Conservation (phyloP, 176 grass and related monocot genomes). For the Carex parvula region DNA sequence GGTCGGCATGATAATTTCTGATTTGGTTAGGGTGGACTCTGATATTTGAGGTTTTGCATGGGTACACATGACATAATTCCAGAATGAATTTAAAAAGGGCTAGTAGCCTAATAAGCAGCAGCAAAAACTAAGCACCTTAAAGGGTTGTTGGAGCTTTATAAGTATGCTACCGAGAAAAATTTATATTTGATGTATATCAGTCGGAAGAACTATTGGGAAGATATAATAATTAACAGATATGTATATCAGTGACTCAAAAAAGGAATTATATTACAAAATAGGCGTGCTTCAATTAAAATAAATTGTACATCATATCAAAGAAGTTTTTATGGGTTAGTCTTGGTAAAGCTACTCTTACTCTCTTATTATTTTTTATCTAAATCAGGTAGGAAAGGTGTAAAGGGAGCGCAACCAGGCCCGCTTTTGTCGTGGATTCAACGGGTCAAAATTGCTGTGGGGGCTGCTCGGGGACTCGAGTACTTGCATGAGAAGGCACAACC, state of each 20-base stretch:
- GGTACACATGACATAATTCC: neutral
- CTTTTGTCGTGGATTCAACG: constrained; percentile 60
- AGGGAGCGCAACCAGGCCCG: constrained; percentile 68
- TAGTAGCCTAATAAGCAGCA: neutral
- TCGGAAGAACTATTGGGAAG: neutral
- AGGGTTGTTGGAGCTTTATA: neutral
- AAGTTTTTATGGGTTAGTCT: neutral
- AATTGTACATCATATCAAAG: neutral
- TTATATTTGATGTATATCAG: neutral
- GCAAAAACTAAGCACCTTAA: neutral
- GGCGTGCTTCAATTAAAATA: neutral
- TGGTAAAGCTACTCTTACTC: neutral
- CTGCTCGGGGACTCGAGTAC: constrained; percentile 62
- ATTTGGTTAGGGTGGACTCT: neutral
- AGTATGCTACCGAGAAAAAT: neutral
- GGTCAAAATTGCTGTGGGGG: constrained; percentile 52
- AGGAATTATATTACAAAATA: constrained; percentile 5
- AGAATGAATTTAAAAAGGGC: neutral
- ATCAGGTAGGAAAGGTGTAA: constrained; percentile 74
- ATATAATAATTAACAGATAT: neutral
- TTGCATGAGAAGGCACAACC: constrained; percentile 75
- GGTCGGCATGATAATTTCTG: neutral
- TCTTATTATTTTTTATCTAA: constrained; percentile 14
- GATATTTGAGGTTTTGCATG: neutral
- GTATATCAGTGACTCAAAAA: neutral